These are phyloP conservation scores for Ceratobasidium sp. DNA, from an alignment of 1,284 basidiomycete species.

Conservation along the genomic window DNA sequence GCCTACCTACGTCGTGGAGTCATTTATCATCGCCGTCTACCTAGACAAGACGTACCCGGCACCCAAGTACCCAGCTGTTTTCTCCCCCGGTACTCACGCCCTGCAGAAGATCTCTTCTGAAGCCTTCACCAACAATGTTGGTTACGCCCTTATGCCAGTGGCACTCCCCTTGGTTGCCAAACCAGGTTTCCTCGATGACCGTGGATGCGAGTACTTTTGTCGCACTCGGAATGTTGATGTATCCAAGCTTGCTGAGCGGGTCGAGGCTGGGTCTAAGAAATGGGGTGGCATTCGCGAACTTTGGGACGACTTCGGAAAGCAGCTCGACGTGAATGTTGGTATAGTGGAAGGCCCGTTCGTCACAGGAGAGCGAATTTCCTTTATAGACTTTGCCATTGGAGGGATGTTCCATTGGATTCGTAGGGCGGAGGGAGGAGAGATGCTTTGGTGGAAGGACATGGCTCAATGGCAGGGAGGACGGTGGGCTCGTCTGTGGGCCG, in stretches of 20 bases:
- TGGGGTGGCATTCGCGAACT: slow-evolving; percentile 22
- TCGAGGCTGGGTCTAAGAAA: slow-evolving; percentile 5
- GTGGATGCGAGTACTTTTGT: slow-evolving; percentile 32
- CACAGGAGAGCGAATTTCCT: background rate
- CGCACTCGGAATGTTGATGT: slow-evolving; percentile 13
- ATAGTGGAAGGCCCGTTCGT: slow-evolving; percentile 4
- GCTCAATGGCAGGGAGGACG: slow-evolving; percentile 1
- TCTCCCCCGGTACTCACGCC: slow-evolving; percentile 40
- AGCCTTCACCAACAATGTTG: slow-evolving; percentile 31
- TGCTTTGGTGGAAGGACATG: background rate
- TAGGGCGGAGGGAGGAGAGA: background rate
- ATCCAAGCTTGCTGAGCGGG: background rate
- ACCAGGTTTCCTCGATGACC: slow-evolving; percentile 45
- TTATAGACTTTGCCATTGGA: background rate
- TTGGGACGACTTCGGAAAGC: slow-evolving; percentile 20
- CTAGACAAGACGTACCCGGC: slow-evolving; percentile 43
- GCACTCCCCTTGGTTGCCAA: slow-evolving; percentile 15
- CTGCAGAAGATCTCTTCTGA: slow-evolving; percentile 39
- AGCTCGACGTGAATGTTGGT: slow-evolving; percentile 20
- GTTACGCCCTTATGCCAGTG: slow-evolving; percentile 29
- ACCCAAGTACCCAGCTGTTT: slow-evolving; percentile 35
- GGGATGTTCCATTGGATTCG: background rate
- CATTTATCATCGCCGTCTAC: slow-evolving; percentile 43
- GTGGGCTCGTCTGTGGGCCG: background rate
- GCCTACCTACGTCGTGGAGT: slow-evolving; percentile 42